Percentiles rank a stretch among this genome's conserved stretches.
Conservation (phyloP, 2,329 filamentous ascomycete genomes). For the Aspergillus pseudoglaucus region DNA sequence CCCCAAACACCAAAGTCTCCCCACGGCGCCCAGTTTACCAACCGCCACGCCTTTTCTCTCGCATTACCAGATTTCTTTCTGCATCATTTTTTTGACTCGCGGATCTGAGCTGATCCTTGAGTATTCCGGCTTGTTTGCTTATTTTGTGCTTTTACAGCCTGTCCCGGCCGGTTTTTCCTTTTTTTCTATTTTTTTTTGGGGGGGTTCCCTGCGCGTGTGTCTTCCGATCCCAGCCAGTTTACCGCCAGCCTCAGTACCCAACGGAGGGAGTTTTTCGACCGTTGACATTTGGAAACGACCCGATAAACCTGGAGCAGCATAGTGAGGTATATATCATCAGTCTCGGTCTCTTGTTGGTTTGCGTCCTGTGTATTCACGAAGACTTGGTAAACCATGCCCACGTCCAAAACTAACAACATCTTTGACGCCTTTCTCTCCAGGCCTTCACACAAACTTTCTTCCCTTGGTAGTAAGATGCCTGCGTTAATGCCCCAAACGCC, state of each 20-base stretch:
- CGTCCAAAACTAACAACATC: conserved; percentile 1
- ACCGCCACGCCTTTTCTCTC: conserved; percentile 10
- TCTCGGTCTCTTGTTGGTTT: neutral
- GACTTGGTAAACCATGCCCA: neutral
- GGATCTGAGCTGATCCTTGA: neutral
- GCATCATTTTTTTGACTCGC: neutral
- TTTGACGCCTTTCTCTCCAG: conserved; percentile 1
- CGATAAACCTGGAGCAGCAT: neutral
- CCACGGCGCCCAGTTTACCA: conserved; percentile 10
- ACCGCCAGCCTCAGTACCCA: conserved; percentile 9
- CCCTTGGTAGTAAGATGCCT: conserved; percentile 24
- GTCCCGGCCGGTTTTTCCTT: neutral
- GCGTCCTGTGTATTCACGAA: too few species aligned
- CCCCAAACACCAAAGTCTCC: conserved; percentile 13
- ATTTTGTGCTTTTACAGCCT: neutral
- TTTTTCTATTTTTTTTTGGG: neutral
- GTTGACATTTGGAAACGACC: neutral
- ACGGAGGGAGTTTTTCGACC: neutral
- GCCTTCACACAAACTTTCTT: neutral
- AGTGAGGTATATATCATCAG: neutral
- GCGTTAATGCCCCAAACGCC: conserved; percentile 40
- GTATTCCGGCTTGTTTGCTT: neutral
- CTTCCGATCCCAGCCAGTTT: conserved; percentile 16
- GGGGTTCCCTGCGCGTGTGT: conserved; percentile 1
- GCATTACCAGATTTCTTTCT: neutral